Base-by-base conservation (phyloP, 75 land plant genomes). In the Larix kaempferi region DNA sequence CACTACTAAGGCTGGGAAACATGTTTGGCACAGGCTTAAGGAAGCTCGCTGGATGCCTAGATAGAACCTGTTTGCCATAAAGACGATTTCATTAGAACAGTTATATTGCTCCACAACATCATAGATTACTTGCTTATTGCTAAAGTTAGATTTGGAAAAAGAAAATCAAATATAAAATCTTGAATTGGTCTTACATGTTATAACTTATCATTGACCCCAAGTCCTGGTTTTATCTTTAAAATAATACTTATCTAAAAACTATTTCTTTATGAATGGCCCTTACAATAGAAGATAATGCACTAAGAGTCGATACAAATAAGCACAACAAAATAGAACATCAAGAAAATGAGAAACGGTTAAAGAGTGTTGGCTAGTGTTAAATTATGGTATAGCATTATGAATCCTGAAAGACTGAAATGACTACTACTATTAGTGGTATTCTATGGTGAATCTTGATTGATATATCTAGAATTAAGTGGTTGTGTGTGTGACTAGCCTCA, bases 1-100 rank as follows among this genome's bases (percentile, higher is more conserved):
- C 88, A 57, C 73, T 81, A 85, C 83, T 78, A 19, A 87, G 77
- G 78, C 76, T 79, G 35, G 93, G 83, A 74, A 84, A 86, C 82
- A 89, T 85, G 87, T 80, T 92, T 74, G 90, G 63, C 62, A 96
- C 87, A 74, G 99, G 93, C 79, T 97, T 94, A 59, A 97, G 79
- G 67, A 92, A 84, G 80, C 89, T 91, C 29, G 89, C 89, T 82
- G 86, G 81, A 76, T 92, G 89, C 19, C 99, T 81, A 29, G 99
- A 91, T 19, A 88, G 71, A 61, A 92, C 98, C 99, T 96, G 84
- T 78, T 65, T 74, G 39, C 73, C n/a, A 66, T 15, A 77, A 44
- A 54, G 66, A 77, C 1, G 14, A 19, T 52, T 74, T 55, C 10
- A 29, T 74, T 74, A 8, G 16, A 22, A 6, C n/a, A 25, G 56